Evolutionary conservation across 2,329 filamentous ascomycete species (phyloP), one percentile per base, ranked within the genome.

Genomic region (Fusarium miscanthi): DNA sequence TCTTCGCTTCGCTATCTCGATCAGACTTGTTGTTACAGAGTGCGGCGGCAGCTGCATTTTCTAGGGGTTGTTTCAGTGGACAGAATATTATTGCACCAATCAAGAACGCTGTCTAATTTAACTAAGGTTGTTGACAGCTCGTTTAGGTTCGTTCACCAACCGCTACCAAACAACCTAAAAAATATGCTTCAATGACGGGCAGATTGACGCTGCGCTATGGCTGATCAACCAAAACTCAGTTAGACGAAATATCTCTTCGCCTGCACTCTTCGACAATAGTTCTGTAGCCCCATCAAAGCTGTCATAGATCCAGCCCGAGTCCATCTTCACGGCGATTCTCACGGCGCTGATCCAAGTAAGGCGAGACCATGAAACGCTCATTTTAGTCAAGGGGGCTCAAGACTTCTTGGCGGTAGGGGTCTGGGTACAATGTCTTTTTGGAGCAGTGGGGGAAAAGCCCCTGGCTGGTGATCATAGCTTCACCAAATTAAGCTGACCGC

Each of bases 401-500:
- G 19, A 25, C 37, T 11, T 66, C 63, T 66, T 66, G 63, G 63
- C 63, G 61, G 33, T 63, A 66, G 21, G 63, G 63, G 38, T 51
- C 38, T 45, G 10, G 27, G 49, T 66, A 66, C 61, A 37, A 40
- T 17, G 27, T 51, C 48, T 52, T 65, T 27, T 41, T 46, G 37
- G 25, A 16, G 31, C 37, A 59, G 61, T 66, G 51, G 51, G 43
- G 37, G 43, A 14, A 14, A 21, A 14, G 21, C 51, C 63, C 61
- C 63, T 66, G 46, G 62, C 8, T 14, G 61, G 38, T 66, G 61
- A 66, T 66, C 63, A 59, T 59, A 59, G 61, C 61, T 59, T 38
- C 27, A 37, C 35, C 17, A 35, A 21, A 31, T 62, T 56, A 42
- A 66, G 37, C n/a, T 65, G 48, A 65, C 41, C 37, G 37, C 51